These are phyloP conservation scores for Diplodia scrobiculata DNA, from an alignment of 2,329 filamentous ascomycete species.

Conservation along the genomic window DNA sequence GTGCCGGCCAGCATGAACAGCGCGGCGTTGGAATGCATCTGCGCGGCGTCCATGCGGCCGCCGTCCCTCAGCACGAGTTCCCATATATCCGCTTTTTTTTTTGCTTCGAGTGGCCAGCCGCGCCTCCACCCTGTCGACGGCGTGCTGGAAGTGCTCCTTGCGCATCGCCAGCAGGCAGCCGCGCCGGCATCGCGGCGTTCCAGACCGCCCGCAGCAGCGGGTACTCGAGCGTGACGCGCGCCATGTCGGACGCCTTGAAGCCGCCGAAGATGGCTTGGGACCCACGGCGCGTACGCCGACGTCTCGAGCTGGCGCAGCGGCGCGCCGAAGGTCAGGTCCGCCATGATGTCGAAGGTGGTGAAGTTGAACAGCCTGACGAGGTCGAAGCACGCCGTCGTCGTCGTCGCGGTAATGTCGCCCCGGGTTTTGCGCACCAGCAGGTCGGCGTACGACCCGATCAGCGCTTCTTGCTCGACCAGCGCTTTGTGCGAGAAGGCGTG, in stretches of 20 bases:
- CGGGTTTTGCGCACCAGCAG: slow-evolving; percentile 45
- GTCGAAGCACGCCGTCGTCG: slow-evolving; percentile 22
- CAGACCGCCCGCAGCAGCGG: background rate
- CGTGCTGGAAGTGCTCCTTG: background rate
- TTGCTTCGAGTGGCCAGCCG: slow-evolving; percentile 34
- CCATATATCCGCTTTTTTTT: slow-evolving; percentile 46
- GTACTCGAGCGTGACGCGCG: background rate
- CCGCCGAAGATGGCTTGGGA: slow-evolving; percentile 37
- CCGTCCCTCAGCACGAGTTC: slow-evolving; percentile 41
- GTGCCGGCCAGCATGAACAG: slow-evolving; percentile 43
- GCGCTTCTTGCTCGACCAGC: slow-evolving; percentile 44
- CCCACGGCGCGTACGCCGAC: slow-evolving; percentile 40
- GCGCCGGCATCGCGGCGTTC: background rate
- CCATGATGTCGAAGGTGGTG: slow-evolving; percentile 42
- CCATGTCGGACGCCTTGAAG: slow-evolving; percentile 30
- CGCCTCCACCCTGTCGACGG: slow-evolving; percentile 32
- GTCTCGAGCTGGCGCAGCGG: slow-evolving; percentile 37
- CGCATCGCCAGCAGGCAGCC: background rate
- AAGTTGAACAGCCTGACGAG: slow-evolving; percentile 37
- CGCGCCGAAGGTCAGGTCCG: slow-evolving; percentile 40
- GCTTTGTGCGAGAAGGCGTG: slow-evolving; percentile 48
- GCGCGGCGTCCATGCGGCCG: background rate
- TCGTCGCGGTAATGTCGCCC: slow-evolving; percentile 9
- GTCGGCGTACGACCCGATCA: slow-evolving; percentile 46
- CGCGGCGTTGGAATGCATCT: slow-evolving; percentile 32